Conservation (phyloP, 805 yeast species). For the Lachancea fermentati region DNA sequence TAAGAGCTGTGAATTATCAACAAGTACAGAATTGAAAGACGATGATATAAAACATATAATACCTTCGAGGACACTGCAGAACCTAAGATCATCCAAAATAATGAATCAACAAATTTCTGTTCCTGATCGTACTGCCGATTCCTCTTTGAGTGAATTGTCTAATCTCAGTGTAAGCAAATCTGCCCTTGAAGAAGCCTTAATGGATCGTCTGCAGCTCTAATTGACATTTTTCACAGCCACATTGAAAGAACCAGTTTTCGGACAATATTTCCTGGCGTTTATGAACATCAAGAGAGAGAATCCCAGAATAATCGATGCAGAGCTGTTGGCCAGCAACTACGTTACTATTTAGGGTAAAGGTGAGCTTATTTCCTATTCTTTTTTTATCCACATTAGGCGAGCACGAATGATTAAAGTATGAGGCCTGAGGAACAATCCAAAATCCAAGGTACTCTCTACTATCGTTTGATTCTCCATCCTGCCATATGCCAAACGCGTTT, state of each 20-base stretch:
- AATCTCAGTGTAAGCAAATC: constrained; percentile 36
- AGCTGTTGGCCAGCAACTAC: constrained; percentile 44
- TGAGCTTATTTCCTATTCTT: constrained; percentile 36
- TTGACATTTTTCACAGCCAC: constrained; percentile 46
- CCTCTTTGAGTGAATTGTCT: constrained; percentile 30
- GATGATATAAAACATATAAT: constrained; percentile 3
- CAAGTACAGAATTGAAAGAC: not conserved
- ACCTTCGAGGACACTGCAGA: constrained; percentile 13
- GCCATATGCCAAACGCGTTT: constrained; percentile 69
- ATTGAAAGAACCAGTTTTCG: constrained; percentile 56
- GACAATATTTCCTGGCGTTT: constrained; percentile 39
- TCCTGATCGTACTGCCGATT: constrained; percentile 8
- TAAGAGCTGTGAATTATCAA: not conserved
- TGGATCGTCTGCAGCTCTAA: constrained; percentile 32
- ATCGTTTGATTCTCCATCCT: constrained; percentile 38
- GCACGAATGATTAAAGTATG: constrained; percentile 66
- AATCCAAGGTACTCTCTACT: constrained; percentile 54
- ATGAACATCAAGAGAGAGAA: constrained; percentile 18
- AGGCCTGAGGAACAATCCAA: constrained; percentile 54
- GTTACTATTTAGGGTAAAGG: constrained; percentile 38
- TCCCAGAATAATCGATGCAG: constrained; percentile 56
- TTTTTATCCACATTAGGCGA: constrained; percentile 46
- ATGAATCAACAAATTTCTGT: constrained; percentile 13
- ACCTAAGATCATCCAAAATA: constrained; percentile 25
- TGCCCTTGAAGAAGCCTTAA: constrained; percentile 38